A percentile compares a stretch with the other conserved stretches of the same genome.
Evolutionary conservation across 1,284 basidiomycete genomes (phyloP).

Genomic region (Moesziomyces antarcticus): DNA sequence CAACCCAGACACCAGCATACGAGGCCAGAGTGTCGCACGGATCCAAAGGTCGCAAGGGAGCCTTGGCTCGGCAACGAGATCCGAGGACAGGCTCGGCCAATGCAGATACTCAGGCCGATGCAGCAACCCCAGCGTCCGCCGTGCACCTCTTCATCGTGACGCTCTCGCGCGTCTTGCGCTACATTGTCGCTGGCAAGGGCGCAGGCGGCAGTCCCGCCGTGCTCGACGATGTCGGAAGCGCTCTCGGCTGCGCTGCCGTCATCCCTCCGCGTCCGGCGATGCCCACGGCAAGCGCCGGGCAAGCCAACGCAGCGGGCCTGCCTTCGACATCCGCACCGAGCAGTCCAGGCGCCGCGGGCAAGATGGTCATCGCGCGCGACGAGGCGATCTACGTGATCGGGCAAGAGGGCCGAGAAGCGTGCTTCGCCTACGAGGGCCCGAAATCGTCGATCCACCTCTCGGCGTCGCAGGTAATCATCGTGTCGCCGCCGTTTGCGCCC

Average conservation of each 20-base stretch:
- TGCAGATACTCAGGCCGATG: constrained; percentile 5
- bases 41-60: constrained; percentile 40
- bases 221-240: constrained; percentile 87
- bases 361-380: constrained; percentile 87
- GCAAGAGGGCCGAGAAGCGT: constrained; percentile 83
- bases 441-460: constrained; percentile 56
- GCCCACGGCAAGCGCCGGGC: not conserved
- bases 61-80: constrained; percentile 25
- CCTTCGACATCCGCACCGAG: constrained; percentile 1
- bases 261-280: constrained; percentile 29
- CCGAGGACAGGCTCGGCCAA: constrained; percentile 4
- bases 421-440: constrained; percentile 74
- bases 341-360: constrained; percentile 71
- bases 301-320: not conserved
- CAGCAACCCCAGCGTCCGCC: constrained; percentile 62
- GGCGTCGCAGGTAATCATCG: constrained; percentile 73
- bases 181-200: constrained; percentile 80
- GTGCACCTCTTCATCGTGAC: constrained; percentile 86
- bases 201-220: constrained; percentile 75
- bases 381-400: constrained; percentile 92
- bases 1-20: constrained; percentile 13
- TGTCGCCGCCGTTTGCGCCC: constrained; percentile 84
- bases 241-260: constrained; percentile 79
- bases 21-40: constrained; percentile 33
- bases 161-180: constrained; percentile 81